Conservation (phyloP, 192 early-diverging fungal genomes). For the Coemansia sp. region DNA sequence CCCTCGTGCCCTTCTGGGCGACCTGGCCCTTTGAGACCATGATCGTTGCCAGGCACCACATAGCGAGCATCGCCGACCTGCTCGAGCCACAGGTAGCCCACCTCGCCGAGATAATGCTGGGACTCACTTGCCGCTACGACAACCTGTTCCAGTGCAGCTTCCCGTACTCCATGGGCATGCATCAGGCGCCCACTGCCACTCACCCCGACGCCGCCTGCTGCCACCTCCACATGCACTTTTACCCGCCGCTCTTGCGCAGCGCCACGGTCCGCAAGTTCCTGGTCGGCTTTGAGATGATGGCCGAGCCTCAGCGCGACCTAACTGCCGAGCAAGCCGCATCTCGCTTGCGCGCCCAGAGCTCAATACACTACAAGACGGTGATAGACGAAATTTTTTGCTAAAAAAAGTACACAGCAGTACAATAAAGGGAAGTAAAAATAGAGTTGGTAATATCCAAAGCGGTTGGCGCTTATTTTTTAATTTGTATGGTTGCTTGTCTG, state of each 20-base stretch:
- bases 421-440: no score
- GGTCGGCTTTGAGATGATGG: constrained; percentile 96
- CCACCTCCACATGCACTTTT: constrained; percentile 95
- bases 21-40: constrained; percentile 97
- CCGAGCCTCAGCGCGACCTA: constrained; percentile 91
- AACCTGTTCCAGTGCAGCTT: constrained; percentile 91
- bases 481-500: no score
- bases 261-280: constrained; percentile 94
- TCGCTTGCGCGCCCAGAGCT: constrained; percentile 64
- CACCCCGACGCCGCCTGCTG: constrained; percentile 57
- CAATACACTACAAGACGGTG: constrained; percentile 22
- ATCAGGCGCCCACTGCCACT: constrained; percentile 76
- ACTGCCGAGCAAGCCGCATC: constrained; percentile 92
- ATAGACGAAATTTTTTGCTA: no score
- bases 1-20: constrained; percentile 95
- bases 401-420: background rate
- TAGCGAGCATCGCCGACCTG: constrained; percentile 60
- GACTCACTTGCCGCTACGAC: constrained; percentile 88
- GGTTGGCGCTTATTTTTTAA: background rate
- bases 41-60: constrained; percentile 73
- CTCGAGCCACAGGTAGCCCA: constrained; percentile 58
- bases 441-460: no score
- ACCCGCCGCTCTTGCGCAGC: constrained; percentile 90
- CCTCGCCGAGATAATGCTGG: constrained; percentile 76
- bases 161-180: constrained; percentile 97